Percentiles rank a stretch among this genome's conserved stretches.
Evolutionary conservation across 345 rosid genomes (phyloP).

Genomic region (Erodium maritimum): DNA sequence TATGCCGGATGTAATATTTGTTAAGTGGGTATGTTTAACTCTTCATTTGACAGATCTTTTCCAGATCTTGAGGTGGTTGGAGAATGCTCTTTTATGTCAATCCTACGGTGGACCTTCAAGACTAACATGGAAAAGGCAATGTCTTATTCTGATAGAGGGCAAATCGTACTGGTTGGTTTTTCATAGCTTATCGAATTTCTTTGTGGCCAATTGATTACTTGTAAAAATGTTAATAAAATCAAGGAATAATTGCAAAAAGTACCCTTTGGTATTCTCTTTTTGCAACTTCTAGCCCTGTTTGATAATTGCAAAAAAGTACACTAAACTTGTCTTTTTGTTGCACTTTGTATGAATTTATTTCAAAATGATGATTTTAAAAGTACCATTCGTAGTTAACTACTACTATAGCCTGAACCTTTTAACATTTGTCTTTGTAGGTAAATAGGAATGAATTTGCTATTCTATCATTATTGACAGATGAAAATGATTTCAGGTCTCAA

Average conservation of each 20-base stretch:
- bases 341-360: neutral
- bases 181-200: conserved; percentile 3
- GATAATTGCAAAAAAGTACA: too few relatives aligned
- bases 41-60: conserved; percentile 48
- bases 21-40: conserved; percentile 3
- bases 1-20: neutral
- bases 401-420: neutral
- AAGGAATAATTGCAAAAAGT: too few relatives aligned
- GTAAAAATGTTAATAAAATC: too few relatives aligned
- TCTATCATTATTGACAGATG: conserved; percentile 41
- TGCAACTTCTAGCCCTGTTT: too few relatives aligned
- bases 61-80: conserved; percentile 57
- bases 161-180: conserved; percentile 49
- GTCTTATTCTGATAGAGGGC: conserved; percentile 43
- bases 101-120: conserved; percentile 71
- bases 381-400: neutral
- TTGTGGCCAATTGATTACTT: neutral
- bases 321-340: neutral
- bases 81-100: conserved; percentile 53
- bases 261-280: too few relatives aligned
- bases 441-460: conserved; percentile 68
- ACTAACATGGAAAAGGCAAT: conserved; percentile 54
- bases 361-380: too few relatives aligned
- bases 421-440: conserved; percentile 28
- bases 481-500: conserved; percentile 54